Conservation (phyloP, 1,284 basidiomycete genomes). For the Papiliotrema terrestris region DNA sequence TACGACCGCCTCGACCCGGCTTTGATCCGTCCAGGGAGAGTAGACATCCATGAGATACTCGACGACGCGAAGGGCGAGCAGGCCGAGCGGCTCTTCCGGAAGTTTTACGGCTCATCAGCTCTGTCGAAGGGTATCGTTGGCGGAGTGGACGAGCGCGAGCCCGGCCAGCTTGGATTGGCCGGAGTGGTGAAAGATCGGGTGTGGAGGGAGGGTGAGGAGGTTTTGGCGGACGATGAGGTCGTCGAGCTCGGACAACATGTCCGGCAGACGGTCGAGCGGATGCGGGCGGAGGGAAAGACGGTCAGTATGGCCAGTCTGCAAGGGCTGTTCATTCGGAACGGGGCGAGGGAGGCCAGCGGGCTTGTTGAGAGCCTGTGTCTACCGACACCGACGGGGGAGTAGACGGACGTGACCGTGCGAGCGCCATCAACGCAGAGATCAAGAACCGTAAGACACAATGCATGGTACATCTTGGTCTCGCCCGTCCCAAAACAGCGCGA, state of each 20-base stretch:
- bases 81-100: conserved; percentile 71
- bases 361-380: not conserved
- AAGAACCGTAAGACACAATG: too few relatives aligned
- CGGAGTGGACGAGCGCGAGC: conserved; percentile 36
- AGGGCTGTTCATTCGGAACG: conserved; percentile 81
- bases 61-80: conserved; percentile 85
- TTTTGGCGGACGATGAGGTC: conserved; percentile 56
- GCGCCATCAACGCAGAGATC: too few relatives aligned
- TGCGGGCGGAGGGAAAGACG: conserved; percentile 53
- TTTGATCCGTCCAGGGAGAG: conserved; percentile 88
- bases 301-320: conserved; percentile 93
- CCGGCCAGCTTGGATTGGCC: conserved; percentile 2
- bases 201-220: conserved; percentile 37
- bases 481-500: too few relatives aligned
- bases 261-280: conserved; percentile 56
- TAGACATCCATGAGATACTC: conserved; percentile 79
- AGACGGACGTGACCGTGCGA: too few relatives aligned
- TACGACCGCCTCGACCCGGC: conserved; percentile 64
- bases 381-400: too few relatives aligned
- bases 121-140: conserved; percentile 38
- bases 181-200: conserved; percentile 21
- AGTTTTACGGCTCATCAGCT: conserved; percentile 63
- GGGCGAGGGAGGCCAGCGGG: conserved; percentile 53
- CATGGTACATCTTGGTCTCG: too few relatives aligned
- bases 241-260: conserved; percentile 56